Evolutionary conservation across 352 stramenopile genomes (phyloP).

Genomic region (Phytophthora podocarpi): DNA sequence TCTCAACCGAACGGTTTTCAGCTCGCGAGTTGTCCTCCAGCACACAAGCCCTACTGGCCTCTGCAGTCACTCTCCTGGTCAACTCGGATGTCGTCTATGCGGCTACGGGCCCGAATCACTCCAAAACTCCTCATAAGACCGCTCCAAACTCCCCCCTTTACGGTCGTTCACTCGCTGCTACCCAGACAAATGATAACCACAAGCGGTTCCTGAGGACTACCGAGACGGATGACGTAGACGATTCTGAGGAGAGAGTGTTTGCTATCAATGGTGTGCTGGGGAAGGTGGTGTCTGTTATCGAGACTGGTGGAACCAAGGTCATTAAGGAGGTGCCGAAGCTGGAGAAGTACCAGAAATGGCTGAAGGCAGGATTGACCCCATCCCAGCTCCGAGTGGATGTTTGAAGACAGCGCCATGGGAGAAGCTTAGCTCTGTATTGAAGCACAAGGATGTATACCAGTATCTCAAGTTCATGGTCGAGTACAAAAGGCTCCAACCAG

Average conservation of each 20-base stretch:
- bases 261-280: constrained; percentile 6
- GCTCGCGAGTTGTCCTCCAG: no score
- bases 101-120: no score
- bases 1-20: no score
- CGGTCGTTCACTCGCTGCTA: no score
- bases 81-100: no score
- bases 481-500: neutral
- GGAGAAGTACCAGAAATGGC: constrained; percentile 19
- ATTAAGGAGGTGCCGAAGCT: constrained; percentile 2
- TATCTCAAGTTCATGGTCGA: constrained; percentile 17
- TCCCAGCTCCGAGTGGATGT: constrained; percentile 5
- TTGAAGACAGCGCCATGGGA: constrained; percentile 3
- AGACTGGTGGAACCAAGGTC: constrained; percentile 6
- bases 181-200: no score
- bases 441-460: constrained; percentile 1
- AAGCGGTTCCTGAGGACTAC: no score
- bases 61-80: no score
- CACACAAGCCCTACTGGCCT: no score
- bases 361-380: neutral
- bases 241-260: constrained; percentile 17
- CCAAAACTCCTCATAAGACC: no score
- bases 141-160: no score
- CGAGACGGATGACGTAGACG: neutral
- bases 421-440: neutral
- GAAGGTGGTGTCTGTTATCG: constrained; percentile 9